phyloP scores from a whole-genome alignment of 805 yeast species.

The Wickerhamomyces pijperi region DNA sequence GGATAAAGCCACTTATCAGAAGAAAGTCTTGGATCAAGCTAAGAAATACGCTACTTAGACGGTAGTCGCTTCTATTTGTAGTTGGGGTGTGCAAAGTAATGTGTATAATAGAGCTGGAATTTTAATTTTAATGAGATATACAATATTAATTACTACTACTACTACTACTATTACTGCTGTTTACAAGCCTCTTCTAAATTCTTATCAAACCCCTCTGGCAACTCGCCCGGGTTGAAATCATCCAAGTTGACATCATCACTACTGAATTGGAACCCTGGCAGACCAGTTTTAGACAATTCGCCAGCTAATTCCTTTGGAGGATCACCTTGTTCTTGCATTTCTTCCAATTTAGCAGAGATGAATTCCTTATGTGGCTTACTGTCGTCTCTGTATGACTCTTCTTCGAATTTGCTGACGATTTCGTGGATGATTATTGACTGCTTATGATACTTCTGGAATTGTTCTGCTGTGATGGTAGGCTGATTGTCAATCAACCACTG shows the following conservation, averaged over 20 bases:
- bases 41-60: constrained; percentile 41
- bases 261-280: constrained; percentile 32
- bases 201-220: constrained; percentile 10
- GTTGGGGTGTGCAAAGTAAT: too few species aligned
- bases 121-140: too few species aligned
- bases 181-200: constrained; percentile 45
- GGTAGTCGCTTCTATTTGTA: too few species aligned
- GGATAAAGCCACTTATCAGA: constrained; percentile 59
- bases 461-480: constrained; percentile 26
- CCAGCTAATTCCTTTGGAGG: constrained; percentile 73
- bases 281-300: constrained; percentile 32
- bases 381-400: constrained; percentile 44
- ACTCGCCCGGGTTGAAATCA: constrained; percentile 20
- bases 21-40: constrained; percentile 74
- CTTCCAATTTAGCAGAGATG: constrained; percentile 49
- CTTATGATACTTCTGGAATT: constrained; percentile 39
- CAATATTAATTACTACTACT: too few species aligned
- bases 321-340: constrained; percentile 64
- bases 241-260: constrained; percentile 42
- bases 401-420: constrained; percentile 60
- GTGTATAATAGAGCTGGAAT: too few species aligned
- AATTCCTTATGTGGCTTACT: constrained; percentile 30
- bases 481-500: constrained; percentile 52
- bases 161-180: constrained; percentile 16
- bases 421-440: constrained; percentile 54